Evolutionary conservation across 2,329 filamentous ascomycete genomes (phyloP).

Genomic region (Xylariaceae sp.): DNA sequence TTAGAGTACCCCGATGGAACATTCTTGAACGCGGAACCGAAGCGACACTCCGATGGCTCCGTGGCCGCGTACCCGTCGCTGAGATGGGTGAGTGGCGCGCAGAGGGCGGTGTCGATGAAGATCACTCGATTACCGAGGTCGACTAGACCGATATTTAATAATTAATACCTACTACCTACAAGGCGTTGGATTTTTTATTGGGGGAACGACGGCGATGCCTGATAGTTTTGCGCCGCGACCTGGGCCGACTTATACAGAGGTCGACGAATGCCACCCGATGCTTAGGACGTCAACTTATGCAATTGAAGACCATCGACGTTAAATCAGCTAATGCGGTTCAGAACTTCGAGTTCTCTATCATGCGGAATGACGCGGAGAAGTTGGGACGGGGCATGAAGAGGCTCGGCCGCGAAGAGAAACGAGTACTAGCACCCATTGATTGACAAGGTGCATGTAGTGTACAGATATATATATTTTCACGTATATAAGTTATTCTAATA

Average conservation of each 20-base stretch:
- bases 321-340: background rate
- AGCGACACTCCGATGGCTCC: conserved; percentile 73
- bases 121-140: conserved; percentile 14
- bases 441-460: too few species aligned
- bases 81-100: conserved; percentile 54
- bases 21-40: conserved; percentile 84
- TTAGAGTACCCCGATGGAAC: conserved; percentile 79
- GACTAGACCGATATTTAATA: conserved; percentile 11
- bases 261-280: too few species aligned
- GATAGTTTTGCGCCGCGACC: background rate
- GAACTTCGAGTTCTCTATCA: background rate
- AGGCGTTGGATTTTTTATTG: conserved; percentile 4
- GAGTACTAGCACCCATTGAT: background rate
- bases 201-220: background rate
- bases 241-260: too few species aligned
- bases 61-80: conserved; percentile 64
- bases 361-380: background rate
- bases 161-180: background rate
- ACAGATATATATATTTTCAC: too few species aligned
- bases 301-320: too few species aligned
- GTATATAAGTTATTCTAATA: too few species aligned
- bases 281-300: too few species aligned
- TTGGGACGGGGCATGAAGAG: background rate
- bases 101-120: conserved; percentile 29
- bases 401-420: background rate